Percentiles rank a stretch among this genome's conserved stretches.
These are phyloP conservation scores for Tolypocladium amazonense DNA, from an alignment of 2,329 filamentous ascomycete genomes.

Conservation along the genomic window DNA sequence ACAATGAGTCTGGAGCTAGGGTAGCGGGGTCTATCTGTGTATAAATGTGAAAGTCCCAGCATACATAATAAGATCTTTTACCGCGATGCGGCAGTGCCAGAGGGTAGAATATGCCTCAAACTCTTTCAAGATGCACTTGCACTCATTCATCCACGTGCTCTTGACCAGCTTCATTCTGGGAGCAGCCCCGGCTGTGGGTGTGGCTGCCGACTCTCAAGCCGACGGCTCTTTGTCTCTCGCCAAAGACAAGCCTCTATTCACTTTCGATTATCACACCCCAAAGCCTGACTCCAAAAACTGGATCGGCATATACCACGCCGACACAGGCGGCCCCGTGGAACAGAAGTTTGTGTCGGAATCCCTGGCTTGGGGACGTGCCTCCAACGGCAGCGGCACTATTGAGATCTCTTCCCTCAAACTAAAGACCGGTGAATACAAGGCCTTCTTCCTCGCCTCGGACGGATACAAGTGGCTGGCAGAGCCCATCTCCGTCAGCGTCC, in stretches of 20 bases:
- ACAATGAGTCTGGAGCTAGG: no score
- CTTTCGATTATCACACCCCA: slow-evolving; percentile 23
- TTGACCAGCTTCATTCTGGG: not conserved
- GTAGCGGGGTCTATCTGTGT: not conserved
- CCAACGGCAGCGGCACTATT: slow-evolving; percentile 14
- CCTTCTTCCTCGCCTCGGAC: slow-evolving; percentile 23
- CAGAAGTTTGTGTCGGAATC: slow-evolving; percentile 15
- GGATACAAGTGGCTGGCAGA: slow-evolving; percentile 25
- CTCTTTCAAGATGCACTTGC: not conserved
- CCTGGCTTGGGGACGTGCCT: slow-evolving; percentile 23
- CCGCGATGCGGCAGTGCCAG: no score
- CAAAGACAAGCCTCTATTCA: slow-evolving; percentile 11
- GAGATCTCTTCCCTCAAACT: slow-evolving; percentile 13
- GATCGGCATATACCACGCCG: slow-evolving; percentile 22
- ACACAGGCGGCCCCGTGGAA: slow-evolving; percentile 21
- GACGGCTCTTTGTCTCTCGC: slow-evolving; percentile 5
- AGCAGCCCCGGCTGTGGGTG: not conserved
- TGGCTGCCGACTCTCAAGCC: not conserved
- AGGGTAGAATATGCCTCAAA: not conserved
- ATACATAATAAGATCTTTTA: no score
- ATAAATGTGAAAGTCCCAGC: not conserved
- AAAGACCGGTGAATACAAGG: slow-evolving; percentile 20
- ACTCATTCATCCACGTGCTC: not conserved
- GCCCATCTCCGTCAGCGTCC: slow-evolving; percentile 19
- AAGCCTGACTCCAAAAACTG: slow-evolving; percentile 21